A percentile compares a stretch with the other conserved stretches of the same genome.
phyloP scores from a whole-genome alignment of 2,329 filamentous ascomycete species.

The Claviceps monticola region DNA sequence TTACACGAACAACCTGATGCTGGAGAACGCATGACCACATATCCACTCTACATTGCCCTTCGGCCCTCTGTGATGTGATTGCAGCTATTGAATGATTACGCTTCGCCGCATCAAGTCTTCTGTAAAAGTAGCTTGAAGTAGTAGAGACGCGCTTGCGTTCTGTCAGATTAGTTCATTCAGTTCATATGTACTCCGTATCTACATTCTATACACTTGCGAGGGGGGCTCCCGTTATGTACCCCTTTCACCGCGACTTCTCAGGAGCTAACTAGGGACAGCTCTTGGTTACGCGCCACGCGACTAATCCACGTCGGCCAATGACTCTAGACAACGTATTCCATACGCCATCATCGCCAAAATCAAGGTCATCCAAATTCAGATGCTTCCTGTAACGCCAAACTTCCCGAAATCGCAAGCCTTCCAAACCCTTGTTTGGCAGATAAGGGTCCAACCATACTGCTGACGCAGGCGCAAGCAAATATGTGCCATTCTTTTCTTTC shows the following conservation, averaged over 20 bases:
- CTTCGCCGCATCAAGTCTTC: not conserved
- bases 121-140: not conserved
- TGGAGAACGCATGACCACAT: not conserved
- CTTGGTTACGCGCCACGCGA: constrained; percentile 51
- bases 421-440: constrained; percentile 41
- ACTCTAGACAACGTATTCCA: constrained; percentile 57
- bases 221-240: not conserved
- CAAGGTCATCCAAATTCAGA: constrained; percentile 66
- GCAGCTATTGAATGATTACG: not conserved
- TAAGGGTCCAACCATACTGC: constrained; percentile 56
- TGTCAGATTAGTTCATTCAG: too few species aligned
- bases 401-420: constrained; percentile 50
- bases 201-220: not conserved
- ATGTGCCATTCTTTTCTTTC: constrained; percentile 49
- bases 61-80: not conserved
- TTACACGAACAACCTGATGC: not conserved
- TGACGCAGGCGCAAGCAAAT: constrained; percentile 60
- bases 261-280: constrained; percentile 26
- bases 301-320: constrained; percentile 47
- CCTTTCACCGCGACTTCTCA: not conserved
- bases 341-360: constrained; percentile 64
- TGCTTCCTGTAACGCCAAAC: constrained; percentile 56
- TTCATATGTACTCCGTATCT: not conserved
- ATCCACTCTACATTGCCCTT: not conserved
- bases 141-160: too few species aligned